These are phyloP conservation scores for Fragilariopsis cylindrus DNA, from an alignment of 108 stramenopile genomes.

Conservation along the genomic window DNA sequence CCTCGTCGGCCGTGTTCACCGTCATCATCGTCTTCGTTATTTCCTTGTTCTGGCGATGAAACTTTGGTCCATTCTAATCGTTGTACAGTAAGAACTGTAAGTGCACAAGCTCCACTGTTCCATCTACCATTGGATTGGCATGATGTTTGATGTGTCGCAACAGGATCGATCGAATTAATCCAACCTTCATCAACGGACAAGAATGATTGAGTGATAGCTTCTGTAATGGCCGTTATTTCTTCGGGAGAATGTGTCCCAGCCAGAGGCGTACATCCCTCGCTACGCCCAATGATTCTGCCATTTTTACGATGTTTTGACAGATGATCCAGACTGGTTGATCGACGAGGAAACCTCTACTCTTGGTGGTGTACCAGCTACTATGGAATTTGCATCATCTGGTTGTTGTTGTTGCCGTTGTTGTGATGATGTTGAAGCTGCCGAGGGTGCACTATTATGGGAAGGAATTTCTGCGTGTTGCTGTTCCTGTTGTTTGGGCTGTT, in stretches of 20 bases:
- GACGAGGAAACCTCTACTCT: conserved; percentile 26
- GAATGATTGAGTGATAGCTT: conserved; percentile 77
- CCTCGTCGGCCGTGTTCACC: conserved; percentile 34
- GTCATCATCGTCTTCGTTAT: conserved; percentile 29
- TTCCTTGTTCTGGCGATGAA: conserved; percentile 12
- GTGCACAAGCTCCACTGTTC: conserved; percentile 87
- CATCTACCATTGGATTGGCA: conserved; percentile 80
- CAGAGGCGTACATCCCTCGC: conserved; percentile 40
- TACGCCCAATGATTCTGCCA: conserved; percentile 47
- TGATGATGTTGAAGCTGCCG: conserved; percentile 14
- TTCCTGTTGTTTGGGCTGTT: conserved; percentile 11
- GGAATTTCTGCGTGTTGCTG: conserved; percentile 20
- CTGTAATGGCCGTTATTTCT: conserved; percentile 70
- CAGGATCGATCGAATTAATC: conserved; percentile 86
- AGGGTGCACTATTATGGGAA: conserved; percentile 16
- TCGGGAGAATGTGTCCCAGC: conserved; percentile 69
- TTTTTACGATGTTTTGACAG: conserved; percentile 80
- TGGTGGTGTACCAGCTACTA: not conserved
- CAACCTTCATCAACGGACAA: conserved; percentile 84
- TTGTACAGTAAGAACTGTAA: conserved; percentile 75
- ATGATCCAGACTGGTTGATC: conserved; percentile 41
- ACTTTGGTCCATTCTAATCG: conserved; percentile 72
- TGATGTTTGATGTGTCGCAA: conserved; percentile 78
- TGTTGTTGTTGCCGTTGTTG: not conserved
- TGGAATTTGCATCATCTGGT: not conserved